A percentile compares a stretch with the other conserved stretches of the same genome.
These are phyloP conservation scores for Xylariaceae sp. DNA, from an alignment of 2,329 filamentous ascomycete genomes.

Conservation along the genomic window DNA sequence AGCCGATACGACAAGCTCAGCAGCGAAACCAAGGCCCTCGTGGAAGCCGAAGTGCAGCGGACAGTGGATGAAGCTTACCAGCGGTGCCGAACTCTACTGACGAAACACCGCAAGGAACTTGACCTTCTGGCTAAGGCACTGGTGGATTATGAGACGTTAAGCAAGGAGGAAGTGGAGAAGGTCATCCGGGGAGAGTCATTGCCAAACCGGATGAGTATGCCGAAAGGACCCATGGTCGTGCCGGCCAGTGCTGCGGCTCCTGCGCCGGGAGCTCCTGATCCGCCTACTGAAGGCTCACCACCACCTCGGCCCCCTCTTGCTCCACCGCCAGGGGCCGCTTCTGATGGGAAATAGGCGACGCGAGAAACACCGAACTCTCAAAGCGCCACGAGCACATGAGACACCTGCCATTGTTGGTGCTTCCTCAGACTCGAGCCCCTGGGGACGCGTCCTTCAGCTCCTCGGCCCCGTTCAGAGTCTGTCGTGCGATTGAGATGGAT, in stretches of 20 bases:
- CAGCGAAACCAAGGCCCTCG: conserved; percentile 78
- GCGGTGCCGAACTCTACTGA: conserved; percentile 70
- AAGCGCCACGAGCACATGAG: too few relatives aligned
- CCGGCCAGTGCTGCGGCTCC: conserved; percentile 44
- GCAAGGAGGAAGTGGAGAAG: conserved; percentile 84
- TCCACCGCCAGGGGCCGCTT: conserved; percentile 23
- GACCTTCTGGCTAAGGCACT: conserved; percentile 85
- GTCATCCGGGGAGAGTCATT: conserved; percentile 85
- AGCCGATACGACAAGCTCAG: conserved; percentile 80
- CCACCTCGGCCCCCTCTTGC: conserved; percentile 27
- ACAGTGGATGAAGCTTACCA: conserved; percentile 78
- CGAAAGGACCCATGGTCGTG: conserved; percentile 63
- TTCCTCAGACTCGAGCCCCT: too few relatives aligned
- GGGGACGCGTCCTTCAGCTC: too few relatives aligned
- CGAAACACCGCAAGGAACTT: conserved; percentile 75
- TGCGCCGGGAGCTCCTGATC: conserved; percentile 20
- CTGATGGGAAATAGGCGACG: conserved; percentile 1
- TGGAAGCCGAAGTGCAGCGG: conserved; percentile 84
- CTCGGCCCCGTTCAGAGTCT: too few relatives aligned
- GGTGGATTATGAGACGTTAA: conserved; percentile 90
- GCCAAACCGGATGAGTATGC: conserved; percentile 61
- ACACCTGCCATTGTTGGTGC: too few relatives aligned
- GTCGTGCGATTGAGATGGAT: too few relatives aligned
- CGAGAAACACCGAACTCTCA: too few relatives aligned
- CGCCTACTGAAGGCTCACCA: conserved; percentile 17